phyloP scores from a whole-genome alignment of 805 yeast species.

The Grigorovia jiainica region DNA sequence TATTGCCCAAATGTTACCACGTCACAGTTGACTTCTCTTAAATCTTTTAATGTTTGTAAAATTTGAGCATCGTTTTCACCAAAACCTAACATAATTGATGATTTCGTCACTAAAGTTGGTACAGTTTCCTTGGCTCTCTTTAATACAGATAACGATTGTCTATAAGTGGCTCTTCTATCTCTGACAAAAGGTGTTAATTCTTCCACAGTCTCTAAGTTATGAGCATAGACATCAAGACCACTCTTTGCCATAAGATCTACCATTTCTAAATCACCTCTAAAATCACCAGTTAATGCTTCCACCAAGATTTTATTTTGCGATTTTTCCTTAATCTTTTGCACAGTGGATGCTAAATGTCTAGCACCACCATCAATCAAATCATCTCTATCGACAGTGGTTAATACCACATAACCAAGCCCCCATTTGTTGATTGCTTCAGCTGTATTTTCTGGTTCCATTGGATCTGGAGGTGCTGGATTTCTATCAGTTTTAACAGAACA shows the following conservation, averaged over 20 bases:
- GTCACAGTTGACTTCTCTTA: slow-evolving; percentile 72
- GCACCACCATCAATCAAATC: slow-evolving; percentile 92
- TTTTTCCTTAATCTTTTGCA: slow-evolving; percentile 69
- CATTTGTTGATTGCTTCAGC: slow-evolving; percentile 95
- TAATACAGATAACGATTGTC: slow-evolving; percentile 75
- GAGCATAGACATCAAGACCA: slow-evolving; percentile 94
- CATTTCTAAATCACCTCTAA: slow-evolving; percentile 79
- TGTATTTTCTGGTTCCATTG: slow-evolving; percentile 94
- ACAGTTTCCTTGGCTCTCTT: slow-evolving; percentile 69
- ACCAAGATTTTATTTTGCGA: slow-evolving; percentile 78
- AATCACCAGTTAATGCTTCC: slow-evolving; percentile 92
- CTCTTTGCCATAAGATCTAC: slow-evolving; percentile 72
- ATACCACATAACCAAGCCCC: slow-evolving; percentile 96
- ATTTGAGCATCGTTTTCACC: slow-evolving; percentile 94
- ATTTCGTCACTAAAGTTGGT: slow-evolving; percentile 75
- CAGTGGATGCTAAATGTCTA: slow-evolving; percentile 81
- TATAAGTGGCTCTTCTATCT: slow-evolving; percentile 92
- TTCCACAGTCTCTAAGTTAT: slow-evolving; percentile 93
- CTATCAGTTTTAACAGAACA: slow-evolving; percentile 94
- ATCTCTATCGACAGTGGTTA: slow-evolving; percentile 96
- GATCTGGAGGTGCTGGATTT: slow-evolving; percentile 81
- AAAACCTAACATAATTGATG: slow-evolving; percentile 91
- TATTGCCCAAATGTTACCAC: slow-evolving; percentile 98
- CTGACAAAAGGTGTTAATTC: slow-evolving; percentile 89
- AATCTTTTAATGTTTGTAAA: slow-evolving; percentile 60